Conservation (phyloP, 371 early-diverging fungal genomes). For the Actinomortierella wolfii region DNA sequence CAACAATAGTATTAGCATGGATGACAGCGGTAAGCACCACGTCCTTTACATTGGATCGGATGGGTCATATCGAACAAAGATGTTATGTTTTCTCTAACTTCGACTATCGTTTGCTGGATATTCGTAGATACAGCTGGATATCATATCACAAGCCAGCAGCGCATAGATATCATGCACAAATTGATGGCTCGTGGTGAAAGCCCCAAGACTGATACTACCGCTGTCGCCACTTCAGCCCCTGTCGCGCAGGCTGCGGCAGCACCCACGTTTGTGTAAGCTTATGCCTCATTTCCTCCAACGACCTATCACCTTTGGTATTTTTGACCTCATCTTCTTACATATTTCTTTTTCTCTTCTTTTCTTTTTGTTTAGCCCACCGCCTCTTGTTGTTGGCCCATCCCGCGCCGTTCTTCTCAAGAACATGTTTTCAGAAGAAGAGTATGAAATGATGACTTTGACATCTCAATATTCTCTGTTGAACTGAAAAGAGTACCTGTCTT, state of each 20-base stretch:
- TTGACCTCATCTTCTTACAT: neutral
- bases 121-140: constrained; percentile 68
- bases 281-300: too few species aligned
- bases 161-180: constrained; percentile 89
- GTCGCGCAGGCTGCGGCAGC: constrained; percentile 14
- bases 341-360: constrained; percentile 7
- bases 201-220: neutral
- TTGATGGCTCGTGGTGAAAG: constrained; percentile 60
- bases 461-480: neutral
- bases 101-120: neutral
- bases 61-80: too few species aligned
- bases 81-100: neutral
- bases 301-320: too few species aligned
- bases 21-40: constrained; percentile 53
- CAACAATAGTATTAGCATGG: constrained; percentile 48
- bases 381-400: constrained; percentile 38
- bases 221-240: constrained; percentile 1
- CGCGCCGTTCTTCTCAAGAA: constrained; percentile 74
- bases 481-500: neutral
- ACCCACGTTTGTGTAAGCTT: constrained; percentile 23
- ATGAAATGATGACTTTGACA: constrained; percentile 38
- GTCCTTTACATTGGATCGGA: too few species aligned
- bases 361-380: constrained; percentile 25
- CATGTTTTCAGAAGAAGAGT: constrained; percentile 93
- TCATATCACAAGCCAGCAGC: constrained; percentile 72